Evolutionary conservation across 495 filamentous ascomycete species (phyloP).

Genomic region (Niebla homalea): DNA sequence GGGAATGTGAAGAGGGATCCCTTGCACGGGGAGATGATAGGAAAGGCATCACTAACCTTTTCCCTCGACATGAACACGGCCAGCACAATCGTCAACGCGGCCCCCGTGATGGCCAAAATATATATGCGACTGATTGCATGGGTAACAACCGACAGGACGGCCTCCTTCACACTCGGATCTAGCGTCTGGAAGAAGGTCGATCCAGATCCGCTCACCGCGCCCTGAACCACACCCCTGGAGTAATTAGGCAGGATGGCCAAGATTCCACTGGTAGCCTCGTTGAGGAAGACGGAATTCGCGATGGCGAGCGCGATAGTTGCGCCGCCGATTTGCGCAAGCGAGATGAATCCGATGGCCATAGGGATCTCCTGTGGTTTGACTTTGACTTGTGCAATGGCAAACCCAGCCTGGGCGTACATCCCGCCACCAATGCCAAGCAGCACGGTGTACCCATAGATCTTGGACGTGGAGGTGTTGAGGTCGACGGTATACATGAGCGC

Average conservation of each 20-base stretch:
- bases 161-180: constrained; percentile 16
- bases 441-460: constrained; percentile 35
- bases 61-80: constrained; percentile 18
- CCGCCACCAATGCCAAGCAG: constrained; percentile 36
- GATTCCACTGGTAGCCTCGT: constrained; percentile 18
- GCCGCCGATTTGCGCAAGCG: constrained; percentile 37
- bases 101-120: constrained; percentile 31
- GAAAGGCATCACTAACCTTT: not conserved
- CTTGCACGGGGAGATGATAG: too few species aligned
- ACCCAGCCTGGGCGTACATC: constrained; percentile 35
- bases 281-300: constrained; percentile 43
- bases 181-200: constrained; percentile 27
- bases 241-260: constrained; percentile 21
- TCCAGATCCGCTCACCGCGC: constrained; percentile 33
- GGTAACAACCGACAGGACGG: constrained; percentile 33
- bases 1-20: not conserved
- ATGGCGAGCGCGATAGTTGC: constrained; percentile 42
- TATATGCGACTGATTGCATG: constrained; percentile 33
- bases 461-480: constrained; percentile 17
- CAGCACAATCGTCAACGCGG: constrained; percentile 31
- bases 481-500: constrained; percentile 37
- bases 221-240: constrained; percentile 24
- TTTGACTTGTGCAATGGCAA: constrained; percentile 40
- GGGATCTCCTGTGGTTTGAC: constrained; percentile 26
- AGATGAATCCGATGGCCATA: constrained; percentile 39